Evolutionary conservation across 345 rosid species (phyloP), one percentile per base, ranked within the genome.

Genomic region (Streptanthus diversifolius): DNA sequence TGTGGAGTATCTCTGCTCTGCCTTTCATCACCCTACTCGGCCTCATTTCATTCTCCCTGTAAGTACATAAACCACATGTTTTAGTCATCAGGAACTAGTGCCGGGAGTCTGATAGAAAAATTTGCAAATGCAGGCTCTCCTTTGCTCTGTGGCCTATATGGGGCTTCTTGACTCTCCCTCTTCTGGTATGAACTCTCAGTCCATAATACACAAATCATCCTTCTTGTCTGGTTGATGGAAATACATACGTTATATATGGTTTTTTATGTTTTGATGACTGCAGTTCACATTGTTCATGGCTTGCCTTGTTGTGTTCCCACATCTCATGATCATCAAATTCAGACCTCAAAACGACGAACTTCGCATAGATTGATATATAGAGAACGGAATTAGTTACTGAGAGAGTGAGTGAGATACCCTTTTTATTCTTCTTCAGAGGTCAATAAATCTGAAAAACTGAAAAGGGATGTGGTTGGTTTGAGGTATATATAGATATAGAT

Each of bases 281-380:
- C 92, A 93, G 98, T 91, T 93, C 80, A 93, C 98, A 10, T 83
- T 89, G 78, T 89, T 91, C 80, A 93, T 93, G 97, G 92, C 93
- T 61, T 86, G 86, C 84, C 85, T 93, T 82, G 90, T 91, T 66
- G 79, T 91, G 51, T 80, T 87, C 72, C 98, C 96, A 41, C 82
- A 87, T 69, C 69, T 89, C 8, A 80, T 91, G 88, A 83, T 89
- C 52, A 90, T 82, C 76, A 85, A 73, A 58, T 82, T 86, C 68
- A 91, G 88, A 85, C 84, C 79, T 6, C 92, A 83, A 70, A 79
- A 81, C 77, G 91, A 87, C 33, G 82, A 70, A 41, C 82, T 85
- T 71, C 92, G 97, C 18, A 83, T 77, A 80, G 97, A 93, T 87
- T 93, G 80, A 83, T 76, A 11, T 48, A 67, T 53, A 45, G 14